Percentiles rank a stretch among this genome's conserved stretches.
phyloP scores from a whole-genome alignment of 2,329 filamentous ascomycete genomes.

The Podosphaera fusca region DNA sequence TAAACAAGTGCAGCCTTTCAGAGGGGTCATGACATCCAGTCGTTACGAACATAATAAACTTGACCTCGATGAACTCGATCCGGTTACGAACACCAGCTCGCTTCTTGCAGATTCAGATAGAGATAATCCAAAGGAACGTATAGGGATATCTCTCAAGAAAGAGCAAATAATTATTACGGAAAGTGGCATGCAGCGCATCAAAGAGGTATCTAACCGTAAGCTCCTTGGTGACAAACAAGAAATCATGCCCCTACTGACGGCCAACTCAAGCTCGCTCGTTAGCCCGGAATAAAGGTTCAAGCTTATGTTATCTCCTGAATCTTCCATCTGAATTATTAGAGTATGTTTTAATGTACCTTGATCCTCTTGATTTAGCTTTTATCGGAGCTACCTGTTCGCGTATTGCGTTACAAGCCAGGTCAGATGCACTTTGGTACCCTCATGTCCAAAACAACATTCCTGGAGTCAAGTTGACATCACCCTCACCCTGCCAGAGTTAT shows the following conservation, averaged over 20 bases:
- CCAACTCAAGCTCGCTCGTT: neutral
- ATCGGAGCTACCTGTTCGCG: slow-evolving; percentile 36
- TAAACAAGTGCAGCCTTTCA: neutral
- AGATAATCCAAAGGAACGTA: neutral
- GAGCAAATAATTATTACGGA: neutral
- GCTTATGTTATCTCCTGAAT: slow-evolving; percentile 19
- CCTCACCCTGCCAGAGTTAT: slow-evolving; percentile 39
- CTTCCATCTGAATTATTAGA: slow-evolving; percentile 58
- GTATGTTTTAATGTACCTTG: slow-evolving; percentile 43
- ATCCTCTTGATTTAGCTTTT: slow-evolving; percentile 36
- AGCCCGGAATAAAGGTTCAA: neutral
- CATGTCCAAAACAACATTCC: slow-evolving; percentile 48
- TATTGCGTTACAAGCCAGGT: slow-evolving; percentile 33
- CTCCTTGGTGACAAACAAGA: neutral
- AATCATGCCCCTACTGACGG: neutral
- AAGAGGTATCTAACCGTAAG: neutral
- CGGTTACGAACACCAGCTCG: neutral
- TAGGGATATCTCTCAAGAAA: neutral
- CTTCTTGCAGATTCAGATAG: neutral
- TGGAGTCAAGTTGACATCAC: slow-evolving; percentile 24
- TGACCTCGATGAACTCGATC: neutral
- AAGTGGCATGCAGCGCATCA: neutral
- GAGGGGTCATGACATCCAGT: neutral
- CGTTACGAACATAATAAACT: neutral
- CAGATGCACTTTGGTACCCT: slow-evolving; percentile 49